Base-by-base conservation (phyloP, 768 basidiomycete genomes). In the Inosperma sp. region DNA sequence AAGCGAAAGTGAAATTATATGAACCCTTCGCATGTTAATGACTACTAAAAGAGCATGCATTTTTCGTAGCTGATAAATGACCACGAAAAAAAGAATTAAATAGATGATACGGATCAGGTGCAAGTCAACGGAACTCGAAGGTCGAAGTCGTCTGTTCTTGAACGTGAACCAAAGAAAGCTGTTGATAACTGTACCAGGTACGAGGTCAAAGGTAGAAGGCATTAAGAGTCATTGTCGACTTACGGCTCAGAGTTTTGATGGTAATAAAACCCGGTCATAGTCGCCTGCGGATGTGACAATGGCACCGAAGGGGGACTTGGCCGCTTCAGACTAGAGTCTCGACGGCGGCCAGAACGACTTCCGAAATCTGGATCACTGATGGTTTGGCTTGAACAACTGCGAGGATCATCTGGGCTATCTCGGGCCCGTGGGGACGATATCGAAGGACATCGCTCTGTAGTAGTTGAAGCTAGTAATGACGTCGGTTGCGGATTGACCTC, bases 201-300 rank as follows among this genome's bases (percentile, higher is more conserved):
- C n/a, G 48, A 35, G 42, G 33, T 13, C 12, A 7, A 48, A 35
- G 35, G 33, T 25, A 22, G 30, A 40, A 47, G 8, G 13, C 10
- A 25, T 26, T 39, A 26, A 47, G 26, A 51, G 16, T 10, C 26
- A 5, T 27, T 30, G 14, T 34, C 41, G 17, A 81, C 88, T 72
- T 63, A 93, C 90, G 90, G 90, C 62, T 91, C 89, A 49, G 89
- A 93, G 65, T 92, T 88, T 75, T 86, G 85, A 67, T 93, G 91
- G 70, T 89, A 94, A 68, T 94, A 95, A 71, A 90, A 94, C 30
- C 93, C 89, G 56, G 80, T 86, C 87, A 91, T 90, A 22, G 82
- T 82, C 4, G 88, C 88, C 42, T 79, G 73, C 6, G 81, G 73
- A 5, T 75, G 70, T 39, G 72, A 65, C 49, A 72, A 68, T 37